Base-by-base conservation (phyloP, 2,329 filamentous ascomycete genomes). In the Fusarium sp. region DNA sequence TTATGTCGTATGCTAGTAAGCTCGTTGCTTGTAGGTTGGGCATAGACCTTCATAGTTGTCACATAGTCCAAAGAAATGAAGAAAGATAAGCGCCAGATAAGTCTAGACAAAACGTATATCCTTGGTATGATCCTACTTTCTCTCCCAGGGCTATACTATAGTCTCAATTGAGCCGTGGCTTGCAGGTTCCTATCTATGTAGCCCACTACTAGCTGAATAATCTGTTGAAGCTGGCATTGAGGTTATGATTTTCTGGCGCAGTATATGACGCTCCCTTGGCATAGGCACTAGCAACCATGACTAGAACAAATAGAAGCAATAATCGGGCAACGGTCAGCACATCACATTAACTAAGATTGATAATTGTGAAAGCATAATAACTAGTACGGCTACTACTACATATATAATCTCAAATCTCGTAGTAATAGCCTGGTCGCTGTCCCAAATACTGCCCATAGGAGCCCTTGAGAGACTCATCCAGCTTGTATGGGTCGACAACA, bases 331-430 rank as follows among this genome's bases (percentile, higher is more conserved):
- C 14, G 32, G 14, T 35, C 8, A 35, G 14, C 32, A 35, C 4
- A 35, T 35, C 32, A 35, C 15, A 35, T 35, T 15, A 8, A 17
- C 32, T 35, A 1, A 35, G 32, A 35, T 35, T 35, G 1, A 35
- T 17, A 0, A 4, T 35, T 0, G 32, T 35, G 0, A 35, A 15
- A 8, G 8, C 14, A 8, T 35, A 8, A 9, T 12, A 18, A n/a
- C n/a, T 44, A 24, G 42, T 18, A 12, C 0, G 24, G 6, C 15
- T 24, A 47, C 18, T 28, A 22, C 18, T 26, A 8, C 26, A 22
- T 11, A 7, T 28, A 48, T 17, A 13, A 17, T 18, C 22, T 51
- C 30, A 51, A 35, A 7, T 0, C 6, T 14, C 17, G 7, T 8
- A 35, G 48, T 4, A 11, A 35, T 35, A 35, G 30, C 48, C 48